Evolutionary conservation across 331 rosid genomes (phyloP), one percentile per base, ranked within the genome.

Genomic region (Pyrus hybrid): DNA sequence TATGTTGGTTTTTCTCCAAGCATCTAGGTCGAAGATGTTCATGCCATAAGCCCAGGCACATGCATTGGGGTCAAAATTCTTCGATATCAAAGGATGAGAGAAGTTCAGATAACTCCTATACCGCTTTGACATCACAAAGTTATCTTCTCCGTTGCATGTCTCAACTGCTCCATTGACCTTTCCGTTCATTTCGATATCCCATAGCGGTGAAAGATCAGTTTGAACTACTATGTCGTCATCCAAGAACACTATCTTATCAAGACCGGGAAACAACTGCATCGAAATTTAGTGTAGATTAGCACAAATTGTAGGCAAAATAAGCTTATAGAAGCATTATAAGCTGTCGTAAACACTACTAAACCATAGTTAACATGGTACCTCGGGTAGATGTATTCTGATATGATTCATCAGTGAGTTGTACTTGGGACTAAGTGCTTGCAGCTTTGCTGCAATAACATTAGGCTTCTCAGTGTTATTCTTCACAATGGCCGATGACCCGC

Each of bases 21-120:
- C 99, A 67, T 88, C 90, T 67, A 95, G 88, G 81, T 95, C 98
- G 71, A 95, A 95, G 72, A 95, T 88, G 86, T 95, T 95, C 99
- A 95, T 92, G 77, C 99, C 99, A 76, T 95, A 95, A 35, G 99
- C 99, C 99, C 97, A 94, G 11, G 99, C 99, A 75, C 99, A 94
- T 76, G 93, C 90, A 33, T 84, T 62, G 65, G 99, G 93, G 35
- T 87, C 62, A 60, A 95, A 95, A 56, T 81, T 87, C 47, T 74
- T 25, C 3, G 87, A 80, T 80, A 95, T 87, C 83, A 88, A 76
- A 73, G 97, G 99, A 83, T 95, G 99, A 58, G 99, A 92, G 88
- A 95, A 95, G 93, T 95, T 95, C 86, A 95, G 82, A 75, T 95
- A 95, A 90, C 86, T 95, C 88, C 87, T 95, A 30, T 90, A 82